Conservation (phyloP, 2,329 filamentous ascomycete species). For the Apiospora aurea region DNA sequence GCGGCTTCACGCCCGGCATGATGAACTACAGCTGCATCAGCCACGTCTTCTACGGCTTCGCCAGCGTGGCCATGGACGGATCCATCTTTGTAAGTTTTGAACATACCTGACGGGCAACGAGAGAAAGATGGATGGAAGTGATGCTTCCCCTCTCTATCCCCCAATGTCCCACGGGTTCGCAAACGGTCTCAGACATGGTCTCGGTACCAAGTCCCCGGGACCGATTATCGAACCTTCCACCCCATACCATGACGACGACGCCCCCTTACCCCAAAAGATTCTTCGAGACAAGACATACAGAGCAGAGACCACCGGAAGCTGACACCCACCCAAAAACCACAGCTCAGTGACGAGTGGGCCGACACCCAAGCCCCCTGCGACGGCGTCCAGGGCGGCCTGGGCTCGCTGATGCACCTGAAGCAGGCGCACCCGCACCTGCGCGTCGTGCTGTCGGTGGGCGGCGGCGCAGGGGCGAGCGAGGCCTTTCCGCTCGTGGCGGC, state of each 20-base stretch:
- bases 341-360: constrained; percentile 83
- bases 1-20: constrained; percentile 74
- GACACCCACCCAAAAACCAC: constrained; percentile 19
- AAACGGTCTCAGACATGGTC: neutral
- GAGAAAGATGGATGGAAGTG: neutral
- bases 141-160: neutral
- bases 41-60: constrained; percentile 85
- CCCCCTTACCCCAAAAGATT: neutral
- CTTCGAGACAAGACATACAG: constrained; percentile 19
- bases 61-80: constrained; percentile 75
- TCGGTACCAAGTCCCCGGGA: neutral
- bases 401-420: constrained; percentile 77
- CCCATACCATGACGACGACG: no score
- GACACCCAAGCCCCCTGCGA: constrained; percentile 77
- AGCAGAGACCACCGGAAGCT: neutral
- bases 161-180: neutral
- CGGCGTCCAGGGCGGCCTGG: constrained; percentile 73
- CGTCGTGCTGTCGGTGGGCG: constrained; percentile 80
- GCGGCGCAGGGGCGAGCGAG: constrained; percentile 60
- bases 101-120: neutral
- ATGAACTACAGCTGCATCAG: constrained; percentile 80
- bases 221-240: neutral
- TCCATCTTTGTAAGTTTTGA: constrained; percentile 71
- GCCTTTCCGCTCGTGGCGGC: constrained; percentile 73
- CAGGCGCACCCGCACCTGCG: constrained; percentile 73